Evolutionary conservation across 371 early-diverging fungal species (phyloP).

Genomic region (Entomophthora muscae): DNA sequence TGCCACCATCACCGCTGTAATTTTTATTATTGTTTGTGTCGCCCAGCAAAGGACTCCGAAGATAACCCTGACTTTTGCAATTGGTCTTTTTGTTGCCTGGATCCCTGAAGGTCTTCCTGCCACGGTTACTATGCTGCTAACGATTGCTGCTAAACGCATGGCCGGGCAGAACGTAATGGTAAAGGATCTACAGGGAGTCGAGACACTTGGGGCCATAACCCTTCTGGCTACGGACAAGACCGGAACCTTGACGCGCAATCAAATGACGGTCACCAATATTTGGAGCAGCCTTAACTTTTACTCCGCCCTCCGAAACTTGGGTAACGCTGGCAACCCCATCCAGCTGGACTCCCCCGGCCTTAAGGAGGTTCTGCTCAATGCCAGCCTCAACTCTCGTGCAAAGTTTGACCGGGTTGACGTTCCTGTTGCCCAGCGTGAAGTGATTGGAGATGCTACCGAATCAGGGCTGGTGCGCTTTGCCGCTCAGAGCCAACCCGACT

Average conservation of each 20-base stretch:
- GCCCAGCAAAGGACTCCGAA: conserved; percentile 31
- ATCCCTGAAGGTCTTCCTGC: conserved; percentile 83
- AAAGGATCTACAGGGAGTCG: conserved; percentile 87
- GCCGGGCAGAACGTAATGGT: conserved; percentile 72
- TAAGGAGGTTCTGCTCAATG: conserved; percentile 45
- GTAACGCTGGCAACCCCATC: conserved; percentile 19
- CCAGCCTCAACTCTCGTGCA: conserved; percentile 59
- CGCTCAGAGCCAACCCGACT: conserved; percentile 31
- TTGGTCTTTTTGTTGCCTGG: conserved; percentile 74
- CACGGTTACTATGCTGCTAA: conserved; percentile 75
- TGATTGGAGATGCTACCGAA: conserved; percentile 86
- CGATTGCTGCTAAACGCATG: conserved; percentile 90
- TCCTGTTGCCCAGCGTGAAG: conserved; percentile 50
- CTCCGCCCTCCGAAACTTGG: conserved; percentile 31
- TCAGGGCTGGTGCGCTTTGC: conserved; percentile 73
- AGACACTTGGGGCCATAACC: conserved; percentile 89
- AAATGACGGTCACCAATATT: conserved; percentile 81
- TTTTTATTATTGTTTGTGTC: conserved; percentile 67
- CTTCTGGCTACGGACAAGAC: conserved; percentile 91
- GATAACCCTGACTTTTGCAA: conserved; percentile 68
- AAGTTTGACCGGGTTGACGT: conserved; percentile 76
- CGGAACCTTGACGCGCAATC: conserved; percentile 87
- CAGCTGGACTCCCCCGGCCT: conserved; percentile 34
- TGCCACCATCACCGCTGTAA: conserved; percentile 46
- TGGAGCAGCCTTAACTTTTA: conserved; percentile 57